Evolutionary conservation across 345 rosid species (phyloP), one percentile per base, ranked within the genome.

Genomic region (Rubroshorea leprosula): DNA sequence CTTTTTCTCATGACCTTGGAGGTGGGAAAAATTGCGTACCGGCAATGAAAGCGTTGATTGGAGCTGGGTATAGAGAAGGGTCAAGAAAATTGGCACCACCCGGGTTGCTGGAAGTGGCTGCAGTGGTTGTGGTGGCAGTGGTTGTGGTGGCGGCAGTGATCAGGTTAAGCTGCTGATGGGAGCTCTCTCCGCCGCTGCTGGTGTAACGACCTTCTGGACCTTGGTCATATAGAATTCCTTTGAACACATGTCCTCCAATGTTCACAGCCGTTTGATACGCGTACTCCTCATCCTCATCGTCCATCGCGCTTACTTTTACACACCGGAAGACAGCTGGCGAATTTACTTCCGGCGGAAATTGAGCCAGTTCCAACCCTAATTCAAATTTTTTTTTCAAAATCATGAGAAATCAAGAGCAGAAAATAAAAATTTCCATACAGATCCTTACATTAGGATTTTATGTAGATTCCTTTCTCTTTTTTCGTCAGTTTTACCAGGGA

Each of bases 1-100:
- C 45, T 49, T 4, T 35, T 35, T 35, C 1, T 74, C 63, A 79
- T 62, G 94, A 78, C 76, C 97, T 86, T 48, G 90, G 87, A 39
- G 86, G 91, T 65, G 89, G 85, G 85, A 89, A 92, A 84, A 89
- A 89, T 74, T 83, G 96, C 90, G 97, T 89, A 86, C 91, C 93
- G 51, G 93, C 83, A 44, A 83, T 75, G 60, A 79, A 86, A 18
- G 96, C 80, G 68, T 74, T 84, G 62, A 86, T 78, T 21, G 94
- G 86, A 59, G 97, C 79, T 25, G 93, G 86, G 49, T 86, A 92
- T 49, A 81, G 59, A 6, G 95, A 76, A 53, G 83, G 75, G 54
- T 85, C 88, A 26, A 85, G 65, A 63, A 82, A 41, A 10, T 59
- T 49, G 12, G 68, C 7, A 35, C 9, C 51, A 3, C 72, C 61